Percentiles rank a stretch among this genome's conserved stretches.
These are phyloP conservation scores for Sporodiniella umbellata DNA, from an alignment of 371 early-diverging fungal species.

Conservation along the genomic window DNA sequence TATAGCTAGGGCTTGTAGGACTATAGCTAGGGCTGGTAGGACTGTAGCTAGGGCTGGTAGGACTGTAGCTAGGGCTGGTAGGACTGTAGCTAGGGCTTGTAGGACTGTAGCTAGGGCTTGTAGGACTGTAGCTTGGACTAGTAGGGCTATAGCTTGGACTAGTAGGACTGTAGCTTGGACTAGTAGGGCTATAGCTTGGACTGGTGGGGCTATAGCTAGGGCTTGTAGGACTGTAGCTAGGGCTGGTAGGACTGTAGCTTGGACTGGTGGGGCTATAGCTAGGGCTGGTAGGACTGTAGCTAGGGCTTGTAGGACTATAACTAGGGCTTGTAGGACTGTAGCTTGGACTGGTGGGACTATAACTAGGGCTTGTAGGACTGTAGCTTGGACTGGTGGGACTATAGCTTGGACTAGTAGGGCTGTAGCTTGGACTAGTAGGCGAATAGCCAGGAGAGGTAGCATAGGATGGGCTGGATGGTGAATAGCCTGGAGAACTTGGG, in stretches of 20 bases:
- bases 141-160: constrained; percentile 78
- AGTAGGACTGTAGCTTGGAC: constrained; percentile 72
- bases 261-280: constrained; percentile 69
- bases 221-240: constrained; percentile 66
- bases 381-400: constrained; percentile 64
- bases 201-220: constrained; percentile 70
- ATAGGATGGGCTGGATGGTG: constrained; percentile 57
- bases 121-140: constrained; percentile 22
- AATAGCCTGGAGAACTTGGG: constrained; percentile 83
- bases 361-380: constrained; percentile 74
- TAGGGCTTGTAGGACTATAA: constrained; percentile 69
- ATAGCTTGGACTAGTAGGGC: constrained; percentile 63
- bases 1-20: constrained; percentile 64
- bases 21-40: constrained; percentile 57
- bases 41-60: constrained; percentile 42
- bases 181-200: constrained; percentile 75
- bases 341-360: constrained; percentile 74
- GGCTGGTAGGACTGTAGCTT: constrained; percentile 65
- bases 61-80: constrained; percentile 64
- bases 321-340: constrained; percentile 75
- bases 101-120: constrained; percentile 29
- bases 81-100: constrained; percentile 64
- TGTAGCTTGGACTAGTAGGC: constrained; percentile 63
- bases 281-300: constrained; percentile 62
- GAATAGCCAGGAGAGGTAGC: constrained; percentile 72